Conservation (phyloP, 192 early-diverging fungal genomes). For the Obelidium mucronatum region DNA sequence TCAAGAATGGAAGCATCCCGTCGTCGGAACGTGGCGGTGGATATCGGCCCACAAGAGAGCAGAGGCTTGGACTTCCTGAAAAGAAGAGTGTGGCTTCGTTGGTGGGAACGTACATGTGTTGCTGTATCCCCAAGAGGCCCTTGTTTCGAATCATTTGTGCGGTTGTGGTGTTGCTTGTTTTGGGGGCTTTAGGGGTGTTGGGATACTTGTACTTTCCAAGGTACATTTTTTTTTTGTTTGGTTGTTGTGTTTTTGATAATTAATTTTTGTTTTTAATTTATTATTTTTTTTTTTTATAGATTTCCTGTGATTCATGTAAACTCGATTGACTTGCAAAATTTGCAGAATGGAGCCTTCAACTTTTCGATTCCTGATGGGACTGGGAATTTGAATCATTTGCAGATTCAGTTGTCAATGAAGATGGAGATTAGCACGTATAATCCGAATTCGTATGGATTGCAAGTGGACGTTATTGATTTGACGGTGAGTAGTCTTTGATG, state of each 20-base stretch:
- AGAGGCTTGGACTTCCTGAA: background rate
- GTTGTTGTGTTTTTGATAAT: background rate
- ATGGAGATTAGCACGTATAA: conserved; percentile 31
- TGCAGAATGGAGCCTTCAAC: conserved; percentile 13
- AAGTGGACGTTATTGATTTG: conserved; percentile 35
- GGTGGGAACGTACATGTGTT: conserved; percentile 4
- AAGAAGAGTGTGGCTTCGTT: background rate
- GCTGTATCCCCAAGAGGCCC: conserved; percentile 25
- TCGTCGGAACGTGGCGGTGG: background rate
- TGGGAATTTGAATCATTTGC: conserved; percentile 18
- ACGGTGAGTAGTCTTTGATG: conserved; percentile 28
- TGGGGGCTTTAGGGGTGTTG: conserved; percentile 22
- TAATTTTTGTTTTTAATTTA: background rate
- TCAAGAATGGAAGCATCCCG: background rate
- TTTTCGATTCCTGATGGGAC: conserved; percentile 22
- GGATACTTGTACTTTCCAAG: conserved; percentile 28
- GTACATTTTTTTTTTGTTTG: too few species aligned
- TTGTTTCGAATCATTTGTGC: conserved; percentile 35
- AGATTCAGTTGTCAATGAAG: conserved; percentile 10
- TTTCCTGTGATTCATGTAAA: conserved; percentile 34
- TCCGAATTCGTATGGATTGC: conserved; percentile 28
- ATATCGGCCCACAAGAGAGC: background rate
- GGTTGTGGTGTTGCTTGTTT: conserved; percentile 9
- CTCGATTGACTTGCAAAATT: conserved; percentile 19
- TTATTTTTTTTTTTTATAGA: background rate